These are phyloP conservation scores for Pochonia chlamydosporia DNA, from an alignment of 2,329 filamentous ascomycete species.

Conservation along the genomic window DNA sequence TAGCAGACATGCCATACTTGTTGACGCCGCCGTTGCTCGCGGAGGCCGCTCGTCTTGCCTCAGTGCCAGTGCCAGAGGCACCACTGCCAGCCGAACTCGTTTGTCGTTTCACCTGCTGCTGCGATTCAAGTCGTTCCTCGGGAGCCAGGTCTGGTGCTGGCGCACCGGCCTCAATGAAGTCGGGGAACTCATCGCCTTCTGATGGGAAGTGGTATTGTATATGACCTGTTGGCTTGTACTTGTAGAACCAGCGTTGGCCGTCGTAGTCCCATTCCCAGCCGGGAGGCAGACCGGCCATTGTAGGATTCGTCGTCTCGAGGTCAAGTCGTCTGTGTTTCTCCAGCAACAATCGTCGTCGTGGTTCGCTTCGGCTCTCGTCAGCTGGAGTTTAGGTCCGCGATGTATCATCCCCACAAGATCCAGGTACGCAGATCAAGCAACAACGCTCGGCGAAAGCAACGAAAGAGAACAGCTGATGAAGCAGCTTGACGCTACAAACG, in stretches of 20 bases:
- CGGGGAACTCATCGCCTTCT: slow-evolving; percentile 53
- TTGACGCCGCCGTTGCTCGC: slow-evolving; percentile 7
- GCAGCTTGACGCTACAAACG: neutral
- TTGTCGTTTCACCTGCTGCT: slow-evolving; percentile 40
- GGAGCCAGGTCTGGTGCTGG: slow-evolving; percentile 37
- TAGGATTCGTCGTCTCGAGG: neutral
- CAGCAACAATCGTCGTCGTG: too few relatives aligned
- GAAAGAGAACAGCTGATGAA: neutral
- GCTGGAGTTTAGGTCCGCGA: too few relatives aligned
- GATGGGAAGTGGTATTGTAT: slow-evolving; percentile 52
- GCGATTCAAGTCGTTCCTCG: slow-evolving; percentile 48
- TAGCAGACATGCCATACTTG: slow-evolving; percentile 25
- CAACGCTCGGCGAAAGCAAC: neutral
- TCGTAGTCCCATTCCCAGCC: slow-evolving; percentile 56
- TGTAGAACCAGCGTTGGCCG: slow-evolving; percentile 52
- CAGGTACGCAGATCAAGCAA: slow-evolving; percentile 8
- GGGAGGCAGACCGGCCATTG: slow-evolving; percentile 36
- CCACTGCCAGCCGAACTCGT: slow-evolving; percentile 10
- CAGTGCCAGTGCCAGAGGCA: slow-evolving; percentile 2
- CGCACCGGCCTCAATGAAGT: slow-evolving; percentile 36
- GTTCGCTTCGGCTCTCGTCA: too few relatives aligned
- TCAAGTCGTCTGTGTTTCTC: too few relatives aligned
- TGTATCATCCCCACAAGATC: neutral
- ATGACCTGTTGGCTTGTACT: slow-evolving; percentile 47
- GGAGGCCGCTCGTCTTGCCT: neutral